Conservation (phyloP, 2,329 filamentous ascomycete genomes). For the Drechslerella coelobrocha region DNA sequence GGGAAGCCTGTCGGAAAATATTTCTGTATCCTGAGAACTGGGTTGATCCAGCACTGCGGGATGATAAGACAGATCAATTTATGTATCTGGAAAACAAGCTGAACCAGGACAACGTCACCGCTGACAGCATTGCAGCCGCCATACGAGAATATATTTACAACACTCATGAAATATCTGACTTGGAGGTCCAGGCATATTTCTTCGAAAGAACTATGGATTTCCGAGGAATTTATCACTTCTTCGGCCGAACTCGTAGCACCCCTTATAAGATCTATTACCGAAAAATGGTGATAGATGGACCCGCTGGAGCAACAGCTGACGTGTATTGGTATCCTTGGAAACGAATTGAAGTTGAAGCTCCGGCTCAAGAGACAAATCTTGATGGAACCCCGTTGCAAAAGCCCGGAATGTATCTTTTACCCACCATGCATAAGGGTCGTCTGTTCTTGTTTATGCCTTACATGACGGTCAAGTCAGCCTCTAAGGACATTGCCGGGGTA, state of each 20-base stretch:
- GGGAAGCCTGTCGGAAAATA: conserved; percentile 56
- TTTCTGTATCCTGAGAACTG: conserved; percentile 58
- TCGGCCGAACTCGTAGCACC: conserved; percentile 47
- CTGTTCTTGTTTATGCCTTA: conserved; percentile 52
- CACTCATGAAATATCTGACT: conserved; percentile 33
- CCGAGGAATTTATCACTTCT: conserved; percentile 44
- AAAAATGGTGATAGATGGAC: neutral
- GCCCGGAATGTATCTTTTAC: conserved; percentile 51
- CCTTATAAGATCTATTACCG: conserved; percentile 52
- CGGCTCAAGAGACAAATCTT: conserved; percentile 33
- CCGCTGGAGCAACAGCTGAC: neutral
- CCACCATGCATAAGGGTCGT: conserved; percentile 32
- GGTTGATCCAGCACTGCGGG: conserved; percentile 55
- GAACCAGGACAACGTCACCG: conserved; percentile 52
- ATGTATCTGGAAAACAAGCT: conserved; percentile 53
- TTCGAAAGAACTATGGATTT: neutral
- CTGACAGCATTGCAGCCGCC: conserved; percentile 15
- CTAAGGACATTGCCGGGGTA: too few species aligned
- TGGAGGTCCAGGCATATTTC: conserved; percentile 33
- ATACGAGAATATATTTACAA: conserved; percentile 49
- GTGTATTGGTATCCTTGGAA: conserved; percentile 52
- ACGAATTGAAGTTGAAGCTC: conserved; percentile 53
- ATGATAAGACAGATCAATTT: conserved; percentile 56
- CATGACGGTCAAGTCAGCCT: conserved; percentile 19
- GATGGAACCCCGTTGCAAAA: neutral